Percentiles rank a stretch among this genome's conserved stretches.
Evolutionary conservation across 129 eudicot genomes (phyloP).

Genomic region (Mikania micrantha): DNA sequence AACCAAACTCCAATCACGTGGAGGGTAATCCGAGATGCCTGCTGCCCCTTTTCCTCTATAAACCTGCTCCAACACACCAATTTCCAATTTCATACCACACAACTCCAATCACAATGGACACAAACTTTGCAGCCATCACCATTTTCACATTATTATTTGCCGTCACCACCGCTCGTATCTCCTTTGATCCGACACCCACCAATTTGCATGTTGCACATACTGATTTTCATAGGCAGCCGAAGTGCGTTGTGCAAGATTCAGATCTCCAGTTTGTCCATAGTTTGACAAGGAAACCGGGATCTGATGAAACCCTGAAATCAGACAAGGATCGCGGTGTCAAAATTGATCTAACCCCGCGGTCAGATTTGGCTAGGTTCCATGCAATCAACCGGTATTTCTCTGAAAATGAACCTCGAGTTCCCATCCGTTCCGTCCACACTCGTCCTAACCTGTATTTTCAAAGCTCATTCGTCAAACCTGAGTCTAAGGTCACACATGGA

Average conservation of each 20-base stretch:
- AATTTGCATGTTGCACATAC: background rate
- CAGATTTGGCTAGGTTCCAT: slow-evolving; percentile 18
- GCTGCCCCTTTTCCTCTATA: slow-evolving; percentile 28
- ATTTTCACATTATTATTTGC: slow-evolving; percentile 24
- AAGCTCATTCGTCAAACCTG: background rate
- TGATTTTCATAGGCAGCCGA: background rate
- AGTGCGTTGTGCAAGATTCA: background rate
- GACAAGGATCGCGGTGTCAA: background rate
- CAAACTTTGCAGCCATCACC: slow-evolving; percentile 8
- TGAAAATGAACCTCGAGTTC: slow-evolving; percentile 4
- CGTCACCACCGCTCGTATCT: slow-evolving; percentile 24
- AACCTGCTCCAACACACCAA: background rate
- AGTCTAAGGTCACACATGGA: slow-evolving; percentile 8
- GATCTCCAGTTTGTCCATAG: background rate
- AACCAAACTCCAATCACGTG: slow-evolving; percentile 26
- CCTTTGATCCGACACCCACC: slow-evolving; percentile 6
- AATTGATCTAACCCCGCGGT: slow-evolving; percentile 15
- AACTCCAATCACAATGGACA: slow-evolving; percentile 15
- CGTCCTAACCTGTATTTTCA: background rate
- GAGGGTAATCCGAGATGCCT: slow-evolving; percentile 21
- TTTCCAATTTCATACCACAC: slow-evolving; percentile 8
- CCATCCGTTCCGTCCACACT: background rate
- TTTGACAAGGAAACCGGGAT: background rate
- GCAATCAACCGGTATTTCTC: slow-evolving; percentile 26
- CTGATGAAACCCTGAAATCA: background rate